phyloP scores from a whole-genome alignment of 495 filamentous ascomycete species.

The Parachaetomium inaequale region DNA sequence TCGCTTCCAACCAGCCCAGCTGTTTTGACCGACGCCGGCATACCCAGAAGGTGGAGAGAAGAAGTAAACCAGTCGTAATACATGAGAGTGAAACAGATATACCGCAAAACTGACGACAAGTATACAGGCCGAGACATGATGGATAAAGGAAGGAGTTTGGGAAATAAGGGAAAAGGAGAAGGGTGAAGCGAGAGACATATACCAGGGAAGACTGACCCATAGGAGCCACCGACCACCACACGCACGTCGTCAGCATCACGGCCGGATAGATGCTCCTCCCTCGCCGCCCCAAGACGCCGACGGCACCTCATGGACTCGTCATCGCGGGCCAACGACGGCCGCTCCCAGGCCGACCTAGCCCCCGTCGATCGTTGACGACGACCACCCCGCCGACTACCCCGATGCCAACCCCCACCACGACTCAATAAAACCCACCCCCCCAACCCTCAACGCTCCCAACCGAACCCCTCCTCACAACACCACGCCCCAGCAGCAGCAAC shows the following conservation, averaged over 20 bases:
- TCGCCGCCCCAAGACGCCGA: not conserved
- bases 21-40: not conserved
- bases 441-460: no score
- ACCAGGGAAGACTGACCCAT: not conserved
- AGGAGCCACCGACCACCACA: not conserved
- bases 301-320: not conserved
- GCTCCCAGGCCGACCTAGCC: no score
- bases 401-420: no score
- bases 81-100: not conserved
- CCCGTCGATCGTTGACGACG: no score
- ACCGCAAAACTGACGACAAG: not conserved
- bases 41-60: not conserved
- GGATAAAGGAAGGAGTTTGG: not conserved
- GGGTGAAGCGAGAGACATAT: not conserved
- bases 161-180: not conserved
- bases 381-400: no score
- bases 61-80: not conserved
- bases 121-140: not conserved
- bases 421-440: no score
- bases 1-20: not conserved
- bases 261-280: no score
- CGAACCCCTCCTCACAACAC: conserved; percentile 8
- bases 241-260: no score
- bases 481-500: conserved; percentile 14
- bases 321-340: not conserved